A percentile compares a stretch with the other conserved stretches of the same genome.
Evolutionary conservation across 805 yeast genomes (phyloP).

Genomic region (Wickerhamiella bombiphila): DNA sequence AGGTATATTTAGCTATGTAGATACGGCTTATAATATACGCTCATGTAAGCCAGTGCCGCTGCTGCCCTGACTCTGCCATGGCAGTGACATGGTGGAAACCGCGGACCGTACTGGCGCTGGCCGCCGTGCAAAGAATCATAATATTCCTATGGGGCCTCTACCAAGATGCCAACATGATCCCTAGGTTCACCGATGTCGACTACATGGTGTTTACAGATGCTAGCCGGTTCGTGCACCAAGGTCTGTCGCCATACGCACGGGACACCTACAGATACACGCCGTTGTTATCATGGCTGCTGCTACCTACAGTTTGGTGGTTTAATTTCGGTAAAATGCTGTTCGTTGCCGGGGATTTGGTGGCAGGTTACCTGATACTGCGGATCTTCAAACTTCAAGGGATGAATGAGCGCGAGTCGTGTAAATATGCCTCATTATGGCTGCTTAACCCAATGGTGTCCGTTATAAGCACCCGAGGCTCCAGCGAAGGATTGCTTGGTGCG

Average conservation of each 20-base stretch:
- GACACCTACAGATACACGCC: constrained; percentile 94
- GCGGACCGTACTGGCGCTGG: constrained; percentile 17
- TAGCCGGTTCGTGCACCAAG: constrained; percentile 49
- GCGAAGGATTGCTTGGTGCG: constrained; percentile 78
- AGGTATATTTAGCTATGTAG: too few species aligned
- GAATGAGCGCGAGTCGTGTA: constrained; percentile 25
- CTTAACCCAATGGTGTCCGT: constrained; percentile 91
- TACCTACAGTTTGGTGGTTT: constrained; percentile 45
- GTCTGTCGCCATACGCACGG: constrained; percentile 58
- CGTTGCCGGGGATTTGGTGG: constrained; percentile 59
- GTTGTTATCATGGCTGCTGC: constrained; percentile 63
- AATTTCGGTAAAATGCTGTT: constrained; percentile 72
- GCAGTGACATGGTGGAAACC: constrained; percentile 7
- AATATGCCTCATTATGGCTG: constrained; percentile 58
- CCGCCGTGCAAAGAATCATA: constrained; percentile 32
- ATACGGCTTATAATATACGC: too few species aligned
- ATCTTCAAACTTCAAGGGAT: constrained; percentile 25
- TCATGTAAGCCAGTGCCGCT: too few species aligned
- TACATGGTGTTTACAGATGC: constrained; percentile 92
- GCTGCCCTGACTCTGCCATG: too few species aligned
- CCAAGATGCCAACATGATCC: constrained; percentile 67
- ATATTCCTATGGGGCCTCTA: constrained; percentile 69
- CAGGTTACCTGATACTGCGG: constrained; percentile 50
- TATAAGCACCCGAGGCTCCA: constrained; percentile 83
- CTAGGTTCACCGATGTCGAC: constrained; percentile 88